Base-by-base conservation (phyloP, 345 rosid species). In the Firmiana major region DNA sequence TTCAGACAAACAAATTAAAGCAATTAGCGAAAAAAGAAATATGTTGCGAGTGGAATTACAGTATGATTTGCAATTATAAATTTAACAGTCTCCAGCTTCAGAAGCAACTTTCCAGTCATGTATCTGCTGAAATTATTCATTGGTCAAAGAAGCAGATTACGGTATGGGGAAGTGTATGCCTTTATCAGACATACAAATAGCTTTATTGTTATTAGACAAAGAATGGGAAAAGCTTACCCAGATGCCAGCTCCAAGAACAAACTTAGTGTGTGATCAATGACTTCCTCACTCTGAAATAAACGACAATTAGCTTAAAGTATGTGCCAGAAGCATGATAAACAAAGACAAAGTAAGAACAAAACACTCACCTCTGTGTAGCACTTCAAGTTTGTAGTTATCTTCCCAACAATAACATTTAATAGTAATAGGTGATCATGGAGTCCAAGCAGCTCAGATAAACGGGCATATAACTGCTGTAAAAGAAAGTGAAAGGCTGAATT, bases 41-140 rank as follows among this genome's bases (percentile, higher is more conserved):
- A 42, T 74, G 16, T 22, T 51, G 80, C 48, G 71, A 78, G 74
- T 38, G 67, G 75, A 79, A 78, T 88, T 91, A 97, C 99, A 69
- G 99, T 91, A 81, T 97, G 98, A 84, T 97, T 97, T 78, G 97
- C 91, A 40, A 40, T 40, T 40, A 40, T 40, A 40, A 40, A 40
- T 40, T 40, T 40, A 40, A 40, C 42, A 6, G 97, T 85, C 65
- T 97, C 98, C 89, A 94, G 82, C 89, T 92, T 94, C 83, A 94
- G 84, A 80, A 97, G 99, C 81, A 97, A 85, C 86, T 94, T 97
- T 73, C 99, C 99, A 68, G 97, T 92, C 99, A 97, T 97, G 83
- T 91, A 97, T 73, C 99, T 97, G 92, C 74, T 59, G 5, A 63
- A 75, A 77, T 65, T 60, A 73, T 46, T n/a, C 51, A 77, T n/a